Evolutionary conservation across 345 rosid genomes (phyloP).

Genomic region (Heritiera littoralis): DNA sequence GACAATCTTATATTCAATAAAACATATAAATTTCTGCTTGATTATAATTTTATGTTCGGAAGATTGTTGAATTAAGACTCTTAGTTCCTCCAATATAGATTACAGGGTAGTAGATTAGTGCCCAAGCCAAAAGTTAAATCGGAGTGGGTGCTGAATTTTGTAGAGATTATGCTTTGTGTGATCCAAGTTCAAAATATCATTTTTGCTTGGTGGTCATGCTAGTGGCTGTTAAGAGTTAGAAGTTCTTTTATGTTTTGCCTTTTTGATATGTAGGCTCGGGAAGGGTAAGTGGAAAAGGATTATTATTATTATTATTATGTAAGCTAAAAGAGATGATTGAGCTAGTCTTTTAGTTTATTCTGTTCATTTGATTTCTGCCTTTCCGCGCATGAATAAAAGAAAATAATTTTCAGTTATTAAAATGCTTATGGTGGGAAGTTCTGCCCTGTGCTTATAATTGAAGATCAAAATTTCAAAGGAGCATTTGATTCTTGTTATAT

Average conservation of each 20-base stretch:
- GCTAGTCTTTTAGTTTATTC: background rate
- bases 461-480: too few species aligned
- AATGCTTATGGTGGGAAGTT: background rate
- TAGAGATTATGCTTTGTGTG: slow-evolving; percentile 23
- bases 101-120: background rate
- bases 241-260: background rate
- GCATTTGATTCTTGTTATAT: too few species aligned
- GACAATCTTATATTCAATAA: slow-evolving; percentile 7
- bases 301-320: too few species aligned
- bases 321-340: background rate
- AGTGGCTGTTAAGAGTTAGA: background rate
- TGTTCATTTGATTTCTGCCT: background rate
- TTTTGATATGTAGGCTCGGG: background rate
- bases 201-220: background rate
- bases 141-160: slow-evolving; percentile 29
- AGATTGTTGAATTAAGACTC: background rate
- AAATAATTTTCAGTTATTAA: too few species aligned
- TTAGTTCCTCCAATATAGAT: background rate
- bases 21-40: background rate
- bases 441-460: background rate
- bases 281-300: background rate
- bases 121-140: slow-evolving; percentile 15
- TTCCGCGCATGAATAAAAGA: background rate
- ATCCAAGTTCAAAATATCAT: slow-evolving; percentile 1
- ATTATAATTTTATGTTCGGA: background rate